Evolutionary conservation across 108 stramenopile genomes (phyloP).

Genomic region (Nannochloropsis gaditana): DNA sequence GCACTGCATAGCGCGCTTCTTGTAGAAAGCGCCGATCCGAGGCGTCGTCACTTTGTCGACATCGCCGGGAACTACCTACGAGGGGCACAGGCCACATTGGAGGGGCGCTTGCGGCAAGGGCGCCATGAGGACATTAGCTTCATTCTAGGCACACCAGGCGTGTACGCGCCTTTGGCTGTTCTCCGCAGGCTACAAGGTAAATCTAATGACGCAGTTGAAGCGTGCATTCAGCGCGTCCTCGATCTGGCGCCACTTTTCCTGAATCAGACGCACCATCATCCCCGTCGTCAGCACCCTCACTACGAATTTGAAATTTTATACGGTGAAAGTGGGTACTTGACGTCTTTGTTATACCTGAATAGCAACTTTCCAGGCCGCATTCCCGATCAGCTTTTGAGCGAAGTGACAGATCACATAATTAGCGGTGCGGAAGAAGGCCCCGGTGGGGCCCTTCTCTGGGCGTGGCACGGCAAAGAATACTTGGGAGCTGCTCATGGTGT

Average conservation of each 20-base stretch:
- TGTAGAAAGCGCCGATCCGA: background rate
- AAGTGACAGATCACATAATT: conserved; percentile 31
- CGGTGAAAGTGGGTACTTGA: conserved; percentile 34
- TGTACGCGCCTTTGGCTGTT: background rate
- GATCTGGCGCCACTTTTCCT: background rate
- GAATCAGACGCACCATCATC: background rate
- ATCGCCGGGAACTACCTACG: background rate
- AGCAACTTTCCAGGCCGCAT: conserved; percentile 23
- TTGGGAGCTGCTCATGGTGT: conserved; percentile 69
- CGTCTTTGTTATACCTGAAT: conserved; percentile 25
- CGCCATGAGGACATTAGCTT: background rate
- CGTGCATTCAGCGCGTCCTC: conserved; percentile 8
- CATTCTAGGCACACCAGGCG: background rate
- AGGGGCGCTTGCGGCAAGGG: background rate
- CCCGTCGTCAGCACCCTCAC: background rate
- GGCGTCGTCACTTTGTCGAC: background rate
- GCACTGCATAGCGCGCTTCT: background rate
- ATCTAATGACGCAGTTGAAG: background rate
- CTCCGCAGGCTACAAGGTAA: background rate
- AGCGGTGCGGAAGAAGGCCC: conserved; percentile 29
- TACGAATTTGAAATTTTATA: conserved; percentile 21
- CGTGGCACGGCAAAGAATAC: conserved; percentile 61
- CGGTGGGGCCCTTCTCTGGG: conserved; percentile 52
- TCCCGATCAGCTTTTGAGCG: conserved; percentile 24
- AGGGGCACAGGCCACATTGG: background rate